Evolutionary conservation across 2,329 filamentous ascomycete genomes (phyloP).

Genomic region (Fusarium gaditjirri): DNA sequence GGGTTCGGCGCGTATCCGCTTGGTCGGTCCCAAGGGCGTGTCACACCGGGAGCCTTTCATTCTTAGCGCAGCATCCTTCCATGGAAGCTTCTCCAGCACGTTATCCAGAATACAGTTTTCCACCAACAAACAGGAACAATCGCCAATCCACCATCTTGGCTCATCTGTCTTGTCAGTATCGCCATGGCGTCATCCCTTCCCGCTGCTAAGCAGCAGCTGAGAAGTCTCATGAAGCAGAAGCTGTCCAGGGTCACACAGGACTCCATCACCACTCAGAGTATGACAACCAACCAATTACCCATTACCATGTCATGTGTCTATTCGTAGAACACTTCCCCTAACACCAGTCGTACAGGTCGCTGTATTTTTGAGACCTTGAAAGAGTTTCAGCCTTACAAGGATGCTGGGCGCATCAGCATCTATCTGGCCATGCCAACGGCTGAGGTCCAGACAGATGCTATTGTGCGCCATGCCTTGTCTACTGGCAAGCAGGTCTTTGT

Average conservation of each 20-base stretch:
- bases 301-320: constrained; percentile 7
- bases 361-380: constrained; percentile 73
- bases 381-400: constrained; percentile 76
- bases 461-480: constrained; percentile 82
- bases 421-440: constrained; percentile 93
- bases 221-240: constrained; percentile 74
- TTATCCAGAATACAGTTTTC: constrained; percentile 14
- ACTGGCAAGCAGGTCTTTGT: constrained; percentile 89
- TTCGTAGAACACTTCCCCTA: constrained; percentile 24
- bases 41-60: constrained; percentile 16
- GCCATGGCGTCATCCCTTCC: constrained; percentile 66
- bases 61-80: constrained; percentile 24
- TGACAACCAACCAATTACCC: constrained; percentile 45
- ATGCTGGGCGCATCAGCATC: constrained; percentile 80
- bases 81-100: constrained; percentile 10
- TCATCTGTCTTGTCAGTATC: constrained; percentile 22
- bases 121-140: constrained; percentile 17
- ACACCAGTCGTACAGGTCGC: constrained; percentile 62
- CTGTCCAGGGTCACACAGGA: constrained; percentile 72
- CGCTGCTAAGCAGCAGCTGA: constrained; percentile 79
- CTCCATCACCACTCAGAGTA: constrained; percentile 76
- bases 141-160: constrained; percentile 12
- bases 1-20: constrained; percentile 30
- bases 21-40: constrained; percentile 22
- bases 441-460: constrained; percentile 84